These are phyloP conservation scores for Catunica adiposa DNA, from an alignment of 2,329 filamentous ascomycete genomes.

Conservation along the genomic window DNA sequence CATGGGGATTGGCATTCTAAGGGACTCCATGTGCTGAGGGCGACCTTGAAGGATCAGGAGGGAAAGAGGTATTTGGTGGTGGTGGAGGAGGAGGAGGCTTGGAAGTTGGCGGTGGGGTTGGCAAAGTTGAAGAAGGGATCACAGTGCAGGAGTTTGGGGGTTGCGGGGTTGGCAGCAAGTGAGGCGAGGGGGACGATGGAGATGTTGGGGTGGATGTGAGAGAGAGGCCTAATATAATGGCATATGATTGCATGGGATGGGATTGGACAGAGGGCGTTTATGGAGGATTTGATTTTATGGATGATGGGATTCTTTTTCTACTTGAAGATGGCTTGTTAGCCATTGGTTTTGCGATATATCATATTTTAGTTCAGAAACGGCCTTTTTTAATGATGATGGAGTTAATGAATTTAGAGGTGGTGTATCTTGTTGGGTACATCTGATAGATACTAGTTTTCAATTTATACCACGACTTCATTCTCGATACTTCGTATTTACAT, in stretches of 20 bases:
- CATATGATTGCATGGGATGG: too few relatives aligned
- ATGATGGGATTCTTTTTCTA: not conserved
- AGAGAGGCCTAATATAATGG: too few relatives aligned
- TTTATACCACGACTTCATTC: not conserved
- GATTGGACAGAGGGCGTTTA: not conserved
- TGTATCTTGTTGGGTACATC: not conserved
- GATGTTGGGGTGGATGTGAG: constrained; percentile 36
- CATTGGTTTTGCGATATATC: not conserved
- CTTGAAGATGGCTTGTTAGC: not conserved
- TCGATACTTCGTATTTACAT: too few relatives aligned
- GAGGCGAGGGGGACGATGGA: constrained; percentile 42
- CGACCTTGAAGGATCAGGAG: constrained; percentile 48
- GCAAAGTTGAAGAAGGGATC: constrained; percentile 43
- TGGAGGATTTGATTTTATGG: not conserved
- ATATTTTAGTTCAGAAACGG: not conserved
- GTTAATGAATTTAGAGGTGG: not conserved
- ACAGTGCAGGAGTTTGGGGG: constrained; percentile 41
- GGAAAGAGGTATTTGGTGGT: constrained; percentile 51
- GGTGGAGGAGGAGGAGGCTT: constrained; percentile 45
- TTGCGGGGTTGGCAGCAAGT: constrained; percentile 36
- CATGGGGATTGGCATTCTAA: constrained; percentile 38
- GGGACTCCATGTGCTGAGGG: constrained; percentile 45
- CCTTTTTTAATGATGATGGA: not conserved
- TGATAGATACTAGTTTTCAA: not conserved
- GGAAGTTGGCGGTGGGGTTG: constrained; percentile 49